Base-by-base conservation (phyloP, 1,139 yeast genomes). In the Yarrowia galli region DNA sequence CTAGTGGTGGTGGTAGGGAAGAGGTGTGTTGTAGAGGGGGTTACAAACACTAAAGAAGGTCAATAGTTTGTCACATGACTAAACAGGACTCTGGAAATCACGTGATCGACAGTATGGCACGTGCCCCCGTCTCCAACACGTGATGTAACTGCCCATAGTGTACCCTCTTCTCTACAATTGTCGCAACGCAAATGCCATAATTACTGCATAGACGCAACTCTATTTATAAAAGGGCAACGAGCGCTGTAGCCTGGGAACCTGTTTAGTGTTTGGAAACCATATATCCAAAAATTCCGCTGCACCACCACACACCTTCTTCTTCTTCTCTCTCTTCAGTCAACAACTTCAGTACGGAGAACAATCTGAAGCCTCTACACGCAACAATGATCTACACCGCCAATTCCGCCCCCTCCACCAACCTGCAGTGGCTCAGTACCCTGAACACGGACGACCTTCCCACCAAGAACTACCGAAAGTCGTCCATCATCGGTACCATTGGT, bases 401-500 rank as follows among this genome's bases (percentile, higher is more conserved):
- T 32, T 73, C 73, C 68, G 69, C 69, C 49, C 78, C 79, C 61
- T 68, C 73, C 65, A 80, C 84, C 67, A 81, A 78, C 76, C 74
- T 87, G 74, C 85, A 84, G 74, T 95, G 99, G 98, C 87, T 95
- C 81, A 85, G 93, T 75, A 82, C 87, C 75, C 87, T 95, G 79
- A 89, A 95, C 82, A 86, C 89, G 75, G 81, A 86, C 72, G 85
- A 84, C 74, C 87, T 92, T 75, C 97, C 98, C 71, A 91, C 90
- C 79, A 86, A 88, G 80, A 88, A 88, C 79, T 85, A 87, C 79
- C 95, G 99, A 84, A 92, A 98, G 81, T 89, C 97, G 70, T 89
- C 98, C 71, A 95, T 95, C 82, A 93, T 95, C 77, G 98, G 99
- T 79, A 95, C 99, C 75, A 95, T 95, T 81, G 99, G 92, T 76